Percentiles rank a stretch among this genome's conserved stretches.
Evolutionary conservation across 1,284 basidiomycete species (phyloP).

Genomic region (Fomitopsis pinicola): DNA sequence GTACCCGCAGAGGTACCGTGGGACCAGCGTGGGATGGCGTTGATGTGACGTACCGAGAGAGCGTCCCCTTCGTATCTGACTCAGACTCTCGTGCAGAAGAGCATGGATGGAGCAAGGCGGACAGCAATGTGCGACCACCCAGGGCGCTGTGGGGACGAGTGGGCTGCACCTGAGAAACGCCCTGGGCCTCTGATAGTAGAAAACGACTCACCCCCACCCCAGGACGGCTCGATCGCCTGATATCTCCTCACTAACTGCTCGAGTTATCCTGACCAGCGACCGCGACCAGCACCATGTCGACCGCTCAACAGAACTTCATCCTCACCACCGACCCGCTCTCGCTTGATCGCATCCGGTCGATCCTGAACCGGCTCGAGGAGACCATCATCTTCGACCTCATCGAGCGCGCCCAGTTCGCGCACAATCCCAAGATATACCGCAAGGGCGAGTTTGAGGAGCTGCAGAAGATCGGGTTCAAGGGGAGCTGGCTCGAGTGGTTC

Average conservation of each 20-base stretch:
- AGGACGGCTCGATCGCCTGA: neutral
- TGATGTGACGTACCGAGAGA: neutral
- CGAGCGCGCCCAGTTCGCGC: conserved; percentile 95
- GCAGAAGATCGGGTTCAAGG: conserved; percentile 65
- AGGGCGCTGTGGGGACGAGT: neutral
- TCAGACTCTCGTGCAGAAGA: neutral
- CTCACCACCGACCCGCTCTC: conserved; percentile 74
- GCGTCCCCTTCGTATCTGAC: neutral
- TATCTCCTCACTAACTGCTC: neutral
- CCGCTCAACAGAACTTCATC: conserved; percentile 55
- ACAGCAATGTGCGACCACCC: neutral
- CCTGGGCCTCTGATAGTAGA: neutral
- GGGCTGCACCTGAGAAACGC: neutral
- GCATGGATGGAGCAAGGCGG: neutral
- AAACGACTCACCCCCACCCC: neutral
- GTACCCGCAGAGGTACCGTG: too few species aligned
- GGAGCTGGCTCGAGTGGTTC: conserved; percentile 97
- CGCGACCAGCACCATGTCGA: conserved; percentile 37
- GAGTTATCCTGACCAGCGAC: neutral
- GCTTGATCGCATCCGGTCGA: conserved; percentile 81
- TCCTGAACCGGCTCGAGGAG: conserved; percentile 90
- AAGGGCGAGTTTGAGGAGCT: conserved; percentile 78
- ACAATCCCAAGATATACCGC: conserved; percentile 90
- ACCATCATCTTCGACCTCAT: conserved; percentile 98
- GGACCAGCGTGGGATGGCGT: neutral